phyloP scores from a whole-genome alignment of 371 early-diverging fungal genomes.

The Syncephalis plumigaleata region DNA sequence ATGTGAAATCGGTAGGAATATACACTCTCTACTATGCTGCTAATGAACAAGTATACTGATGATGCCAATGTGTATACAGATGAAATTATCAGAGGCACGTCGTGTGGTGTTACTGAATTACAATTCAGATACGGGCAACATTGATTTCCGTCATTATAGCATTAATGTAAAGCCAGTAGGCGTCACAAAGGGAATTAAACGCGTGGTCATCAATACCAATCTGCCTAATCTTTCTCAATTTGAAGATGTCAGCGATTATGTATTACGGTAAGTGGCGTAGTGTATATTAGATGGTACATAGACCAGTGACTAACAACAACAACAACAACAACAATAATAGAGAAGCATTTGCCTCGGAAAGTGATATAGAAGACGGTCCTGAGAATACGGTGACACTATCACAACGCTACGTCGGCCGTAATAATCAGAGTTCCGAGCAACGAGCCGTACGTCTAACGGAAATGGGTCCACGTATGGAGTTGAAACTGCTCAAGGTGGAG shows the following conservation, averaged over 20 bases:
- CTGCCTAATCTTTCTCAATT: constrained; percentile 62
- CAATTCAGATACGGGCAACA: constrained; percentile 58
- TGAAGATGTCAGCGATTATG: constrained; percentile 84
- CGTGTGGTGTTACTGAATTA: constrained; percentile 85
- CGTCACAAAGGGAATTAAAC: constrained; percentile 77
- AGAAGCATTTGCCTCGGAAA: constrained; percentile 74
- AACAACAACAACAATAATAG: too few relatives aligned
- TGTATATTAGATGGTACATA: neutral
- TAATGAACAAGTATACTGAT: neutral
- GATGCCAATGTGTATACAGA: constrained; percentile 17
- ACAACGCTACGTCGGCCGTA: constrained; percentile 59
- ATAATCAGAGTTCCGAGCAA: constrained; percentile 56
- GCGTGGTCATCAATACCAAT: constrained; percentile 45
- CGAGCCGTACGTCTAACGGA: constrained; percentile 76
- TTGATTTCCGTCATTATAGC: constrained; percentile 86
- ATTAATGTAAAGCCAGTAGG: constrained; percentile 77
- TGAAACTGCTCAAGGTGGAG: constrained; percentile 80
- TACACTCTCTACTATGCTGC: neutral
- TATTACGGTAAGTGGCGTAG: constrained; percentile 28
- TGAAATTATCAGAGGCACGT: constrained; percentile 72
- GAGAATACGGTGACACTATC: constrained; percentile 60
- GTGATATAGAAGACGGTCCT: constrained; percentile 84
- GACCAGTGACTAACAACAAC: too few relatives aligned
- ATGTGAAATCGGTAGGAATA: constrained; percentile 56
- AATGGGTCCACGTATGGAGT: constrained; percentile 82